Evolutionary conservation across 768 basidiomycete species (phyloP), one percentile per base, ranked within the genome.

Genomic region (Macrolepiota dolichaula): DNA sequence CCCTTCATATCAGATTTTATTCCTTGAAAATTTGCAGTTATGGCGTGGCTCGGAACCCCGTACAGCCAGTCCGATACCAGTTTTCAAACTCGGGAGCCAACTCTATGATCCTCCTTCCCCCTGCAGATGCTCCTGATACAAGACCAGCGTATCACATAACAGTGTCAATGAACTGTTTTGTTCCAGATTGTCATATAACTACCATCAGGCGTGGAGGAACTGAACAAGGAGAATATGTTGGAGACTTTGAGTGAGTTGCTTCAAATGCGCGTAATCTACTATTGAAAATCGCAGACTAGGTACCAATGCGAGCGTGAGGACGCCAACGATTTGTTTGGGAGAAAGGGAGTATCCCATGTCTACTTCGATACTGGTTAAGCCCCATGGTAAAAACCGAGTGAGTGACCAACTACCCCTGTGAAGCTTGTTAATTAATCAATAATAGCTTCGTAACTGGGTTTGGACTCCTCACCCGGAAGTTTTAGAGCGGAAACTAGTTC

Each of bases 181-280:
- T 71, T 9, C 74, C 74, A 1, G 67, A 71, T 32, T 72, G 72
- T 4, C 73, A 69, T 57, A 73, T 75, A 40, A 77, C 75, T 0
- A 71, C 72, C 4, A 54, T 77, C 13, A 64, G 65, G 19, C 65
- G 67, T 37, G 74, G 73, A 11, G 67, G 63, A 19, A 65, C 65
- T 1, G 69, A 68, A 19, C 47, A 64, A 12, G 75, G 73, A 1
- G 71, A 72, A 50, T 55, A 65, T 32, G 70, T 77, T 15, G 75
- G 69, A 3, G 72, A 75, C 29, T 75, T 76, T 66, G 75, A 77
- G 73, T 73, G 53, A 35, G 73, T 63, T 4, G 7, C 17, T 44
- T 7, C 12, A 44, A 6, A 44, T 44, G 15, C 7, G 29, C 7
- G 29, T 7, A 7, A 32, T 32, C 29, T 32, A 6, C 42, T 13